Evolutionary conservation across 225 moss, liverwort and hornwort genomes (phyloP), one percentile per base, ranked within the genome.

Genomic region (Polytrichum formosum): DNA sequence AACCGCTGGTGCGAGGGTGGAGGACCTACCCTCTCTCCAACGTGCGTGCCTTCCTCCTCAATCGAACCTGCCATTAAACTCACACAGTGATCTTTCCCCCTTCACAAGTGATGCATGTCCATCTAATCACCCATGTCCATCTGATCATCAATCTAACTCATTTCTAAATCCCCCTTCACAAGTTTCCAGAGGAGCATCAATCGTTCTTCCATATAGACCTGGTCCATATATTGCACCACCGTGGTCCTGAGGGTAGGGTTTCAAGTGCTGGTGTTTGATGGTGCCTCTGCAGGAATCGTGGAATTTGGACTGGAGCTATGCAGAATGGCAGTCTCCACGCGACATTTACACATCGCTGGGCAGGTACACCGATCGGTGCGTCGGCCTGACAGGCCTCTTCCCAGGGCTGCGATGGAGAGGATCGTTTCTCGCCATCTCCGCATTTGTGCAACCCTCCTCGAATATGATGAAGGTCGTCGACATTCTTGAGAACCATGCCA

Each of bases 341-440:
- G 81, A 96, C 58, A 78, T 96, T 28, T 58, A 22, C 10, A 58
- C 54, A 9, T 18, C 64, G 7, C 56, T 96, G 2, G 84, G 85
- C 55, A 76, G 63, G 21, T 72, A 22, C 64, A 80, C 70, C 22
- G 81, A 74, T 18, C 83, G 78, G 1, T 96, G 93, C 16, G 91
- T 89, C 19, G 96, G 88, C 4, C 55, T 91, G 54, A 63, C 90
- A 10, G 96, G 93, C 21, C 73, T 93, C 67, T 96, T 93, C 68
- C 96, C 96, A 16, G 96, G 96, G 25, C 58, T 96, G 67, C 46
- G 90, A 77, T 96, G 96, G 96, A 77, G 87, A 76, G 96, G 96
- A 1, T 91, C 85, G 6, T 84, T 79, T 76, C 67, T 80, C 37
- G 87, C 93, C 5, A 56, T 70, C 17, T 81, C 90, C 1, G 88